phyloP scores from a whole-genome alignment of 2,329 filamentous ascomycete species.

The Aaosphaeria pasadenensis region DNA sequence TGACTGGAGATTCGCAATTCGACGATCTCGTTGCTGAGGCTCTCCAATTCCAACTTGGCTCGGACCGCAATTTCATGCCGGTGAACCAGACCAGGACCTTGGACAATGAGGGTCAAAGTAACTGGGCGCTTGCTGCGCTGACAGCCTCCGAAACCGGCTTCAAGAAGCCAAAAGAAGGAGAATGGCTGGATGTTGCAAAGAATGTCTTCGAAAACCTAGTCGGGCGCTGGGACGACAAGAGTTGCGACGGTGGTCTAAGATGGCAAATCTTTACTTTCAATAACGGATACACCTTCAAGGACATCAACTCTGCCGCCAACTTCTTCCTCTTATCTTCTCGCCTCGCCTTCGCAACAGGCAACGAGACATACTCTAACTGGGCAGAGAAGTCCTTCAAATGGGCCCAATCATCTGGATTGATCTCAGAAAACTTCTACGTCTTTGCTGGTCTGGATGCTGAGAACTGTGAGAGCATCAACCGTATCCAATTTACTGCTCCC shows the following conservation, averaged over 20 bases:
- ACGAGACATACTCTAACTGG: slow-evolving; percentile 56
- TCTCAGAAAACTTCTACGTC: slow-evolving; percentile 47
- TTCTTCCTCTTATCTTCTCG: slow-evolving; percentile 78
- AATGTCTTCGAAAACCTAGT: slow-evolving; percentile 72
- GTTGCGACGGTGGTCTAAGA: slow-evolving; percentile 62
- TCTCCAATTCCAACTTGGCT: slow-evolving; percentile 38
- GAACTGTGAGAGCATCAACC: slow-evolving; percentile 49
- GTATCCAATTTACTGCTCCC: slow-evolving; percentile 52
- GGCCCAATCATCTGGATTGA: slow-evolving; percentile 44
- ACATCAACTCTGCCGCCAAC: slow-evolving; percentile 69
- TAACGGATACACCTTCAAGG: slow-evolving; percentile 76
- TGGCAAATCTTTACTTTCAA: slow-evolving; percentile 79
- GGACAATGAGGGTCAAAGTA: slow-evolving; percentile 70
- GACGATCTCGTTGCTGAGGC: slow-evolving; percentile 34
- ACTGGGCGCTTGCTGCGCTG: slow-evolving; percentile 66
- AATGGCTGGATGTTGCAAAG: slow-evolving; percentile 62
- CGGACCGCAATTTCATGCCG: slow-evolving; percentile 39
- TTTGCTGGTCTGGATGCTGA: slow-evolving; percentile 44
- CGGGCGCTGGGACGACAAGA: slow-evolving; percentile 62
- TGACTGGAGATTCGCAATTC: slow-evolving; percentile 43
- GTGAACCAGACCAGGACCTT: slow-evolving; percentile 37
- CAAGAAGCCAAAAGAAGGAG: slow-evolving; percentile 27
- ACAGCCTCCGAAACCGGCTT: slow-evolving; percentile 65
- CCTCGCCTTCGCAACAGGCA: slow-evolving; percentile 64
- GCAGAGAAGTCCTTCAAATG: slow-evolving; percentile 61